These are phyloP conservation scores for Cladophialophora carrionii DNA, from an alignment of 2,329 filamentous ascomycete genomes.

Conservation along the genomic window DNA sequence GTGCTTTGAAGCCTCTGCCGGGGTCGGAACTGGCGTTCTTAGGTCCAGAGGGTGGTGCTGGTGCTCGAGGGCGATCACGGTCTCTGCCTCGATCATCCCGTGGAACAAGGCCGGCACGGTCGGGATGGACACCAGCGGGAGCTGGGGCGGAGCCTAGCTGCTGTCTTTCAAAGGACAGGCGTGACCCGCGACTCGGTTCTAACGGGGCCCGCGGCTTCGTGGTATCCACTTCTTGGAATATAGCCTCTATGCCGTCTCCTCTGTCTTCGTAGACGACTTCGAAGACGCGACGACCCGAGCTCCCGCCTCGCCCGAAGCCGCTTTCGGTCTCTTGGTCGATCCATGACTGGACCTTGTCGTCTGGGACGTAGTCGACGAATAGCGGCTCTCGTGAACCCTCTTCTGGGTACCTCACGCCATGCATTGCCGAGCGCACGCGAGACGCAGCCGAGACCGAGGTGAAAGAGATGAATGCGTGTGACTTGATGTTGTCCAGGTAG, in stretches of 20 bases:
- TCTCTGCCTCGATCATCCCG: slow-evolving; percentile 23
- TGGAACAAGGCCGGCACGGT: slow-evolving; percentile 26
- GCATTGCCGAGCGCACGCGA: slow-evolving; percentile 73
- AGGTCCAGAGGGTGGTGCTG: slow-evolving; percentile 20
- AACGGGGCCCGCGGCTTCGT: slow-evolving; percentile 20
- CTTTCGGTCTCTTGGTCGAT: slow-evolving; percentile 66
- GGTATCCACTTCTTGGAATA: slow-evolving; percentile 56
- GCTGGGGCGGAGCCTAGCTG: slow-evolving; percentile 9
- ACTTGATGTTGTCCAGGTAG: slow-evolving; percentile 81
- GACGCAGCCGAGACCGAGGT: slow-evolving; percentile 70
- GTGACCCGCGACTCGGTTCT: slow-evolving; percentile 18
- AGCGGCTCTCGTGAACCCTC: slow-evolving; percentile 82
- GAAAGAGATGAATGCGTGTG: slow-evolving; percentile 83
- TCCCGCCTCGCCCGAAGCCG: slow-evolving; percentile 44
- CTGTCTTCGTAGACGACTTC: slow-evolving; percentile 71
- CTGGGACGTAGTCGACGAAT: slow-evolving; percentile 87
- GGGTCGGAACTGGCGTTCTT: slow-evolving; percentile 16
- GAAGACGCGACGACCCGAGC: slow-evolving; percentile 58
- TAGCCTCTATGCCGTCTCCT: slow-evolving; percentile 60
- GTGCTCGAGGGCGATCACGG: slow-evolving; percentile 16
- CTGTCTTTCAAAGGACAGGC: slow-evolving; percentile 21
- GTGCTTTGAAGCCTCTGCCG: slow-evolving; percentile 55
- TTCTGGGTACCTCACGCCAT: slow-evolving; percentile 81
- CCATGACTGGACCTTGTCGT: slow-evolving; percentile 73
- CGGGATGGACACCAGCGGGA: slow-evolving; percentile 29